Conservation (phyloP, 164 flowering plant genomes). For the Chimonanthus praecox region DNA sequence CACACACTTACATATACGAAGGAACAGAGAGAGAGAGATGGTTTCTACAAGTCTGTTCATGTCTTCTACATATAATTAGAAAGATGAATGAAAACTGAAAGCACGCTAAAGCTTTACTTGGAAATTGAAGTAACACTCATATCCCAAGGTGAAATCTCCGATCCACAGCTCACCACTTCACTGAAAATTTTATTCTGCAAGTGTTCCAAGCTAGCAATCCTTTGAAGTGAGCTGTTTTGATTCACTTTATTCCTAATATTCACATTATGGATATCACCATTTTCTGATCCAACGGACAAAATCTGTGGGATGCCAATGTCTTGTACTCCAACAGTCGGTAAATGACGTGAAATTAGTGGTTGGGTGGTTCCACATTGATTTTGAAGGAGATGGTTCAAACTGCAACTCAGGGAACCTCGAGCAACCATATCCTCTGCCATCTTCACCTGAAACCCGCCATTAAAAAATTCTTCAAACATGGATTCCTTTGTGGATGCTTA, state of each 20-base stretch:
- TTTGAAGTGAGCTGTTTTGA: background rate
- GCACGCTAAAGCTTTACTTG: background rate
- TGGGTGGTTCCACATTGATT: background rate
- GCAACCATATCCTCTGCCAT: constrained; percentile 10
- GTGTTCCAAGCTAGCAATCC: background rate
- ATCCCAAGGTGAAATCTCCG: background rate
- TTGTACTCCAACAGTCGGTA: background rate
- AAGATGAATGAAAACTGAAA: background rate
- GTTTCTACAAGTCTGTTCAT: background rate
- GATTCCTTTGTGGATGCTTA: background rate
- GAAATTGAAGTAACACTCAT: background rate
- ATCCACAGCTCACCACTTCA: background rate
- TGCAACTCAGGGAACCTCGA: constrained; percentile 6
- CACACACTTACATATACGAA: no score
- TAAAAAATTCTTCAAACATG: background rate
- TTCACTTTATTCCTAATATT: background rate
- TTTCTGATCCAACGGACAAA: background rate
- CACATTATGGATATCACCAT: background rate
- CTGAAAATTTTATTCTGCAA: background rate
- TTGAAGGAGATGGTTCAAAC: constrained; percentile 9
- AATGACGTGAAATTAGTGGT: background rate
- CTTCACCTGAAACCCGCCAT: constrained; percentile 8
- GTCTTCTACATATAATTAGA: background rate
- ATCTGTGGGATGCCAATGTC: background rate
- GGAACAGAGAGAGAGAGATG: background rate